phyloP scores from a whole-genome alignment of 2,329 filamentous ascomycete genomes.

The Pestalotiopsis sp. region DNA sequence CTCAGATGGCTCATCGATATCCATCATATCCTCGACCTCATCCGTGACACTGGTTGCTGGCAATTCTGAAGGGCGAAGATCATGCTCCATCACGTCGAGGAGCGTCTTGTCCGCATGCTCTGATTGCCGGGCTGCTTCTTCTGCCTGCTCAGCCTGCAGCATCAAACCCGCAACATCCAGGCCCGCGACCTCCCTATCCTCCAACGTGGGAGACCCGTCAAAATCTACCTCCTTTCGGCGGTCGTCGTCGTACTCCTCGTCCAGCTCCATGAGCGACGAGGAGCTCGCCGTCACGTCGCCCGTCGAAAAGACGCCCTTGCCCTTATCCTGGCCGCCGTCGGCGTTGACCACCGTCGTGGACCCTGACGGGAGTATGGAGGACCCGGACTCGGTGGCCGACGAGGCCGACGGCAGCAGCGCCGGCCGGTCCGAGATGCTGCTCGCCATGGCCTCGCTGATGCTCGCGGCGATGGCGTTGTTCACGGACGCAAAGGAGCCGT shows the following conservation, averaged over 20 bases:
- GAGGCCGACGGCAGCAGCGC: constrained; percentile 3
- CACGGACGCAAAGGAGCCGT: constrained; percentile 17
- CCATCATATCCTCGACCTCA: constrained; percentile 13
- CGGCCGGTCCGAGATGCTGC: constrained; percentile 23
- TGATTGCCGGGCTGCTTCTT: too few relatives aligned
- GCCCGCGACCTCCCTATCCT: neutral
- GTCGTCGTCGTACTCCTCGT: neutral
- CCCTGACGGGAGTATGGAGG: neutral
- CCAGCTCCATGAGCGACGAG: neutral
- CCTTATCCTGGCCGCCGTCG: neutral
- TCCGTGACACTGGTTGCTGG: neutral
- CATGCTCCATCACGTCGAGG: neutral
- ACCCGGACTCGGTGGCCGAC: constrained; percentile 1
- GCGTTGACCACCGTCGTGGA: neutral
- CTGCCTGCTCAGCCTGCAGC: neutral
- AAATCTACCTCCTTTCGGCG: neutral
- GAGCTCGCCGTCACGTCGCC: neutral
- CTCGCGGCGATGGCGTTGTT: constrained; percentile 29
- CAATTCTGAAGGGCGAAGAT: neutral
- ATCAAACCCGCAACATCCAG: neutral
- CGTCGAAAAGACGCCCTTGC: neutral
- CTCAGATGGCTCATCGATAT: constrained; percentile 16
- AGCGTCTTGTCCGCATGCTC: too few relatives aligned
- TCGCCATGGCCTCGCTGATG: constrained; percentile 33
- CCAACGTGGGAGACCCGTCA: neutral